Conservation (phyloP, 352 stramenopile genomes). For the Lagenidium sp. region DNA sequence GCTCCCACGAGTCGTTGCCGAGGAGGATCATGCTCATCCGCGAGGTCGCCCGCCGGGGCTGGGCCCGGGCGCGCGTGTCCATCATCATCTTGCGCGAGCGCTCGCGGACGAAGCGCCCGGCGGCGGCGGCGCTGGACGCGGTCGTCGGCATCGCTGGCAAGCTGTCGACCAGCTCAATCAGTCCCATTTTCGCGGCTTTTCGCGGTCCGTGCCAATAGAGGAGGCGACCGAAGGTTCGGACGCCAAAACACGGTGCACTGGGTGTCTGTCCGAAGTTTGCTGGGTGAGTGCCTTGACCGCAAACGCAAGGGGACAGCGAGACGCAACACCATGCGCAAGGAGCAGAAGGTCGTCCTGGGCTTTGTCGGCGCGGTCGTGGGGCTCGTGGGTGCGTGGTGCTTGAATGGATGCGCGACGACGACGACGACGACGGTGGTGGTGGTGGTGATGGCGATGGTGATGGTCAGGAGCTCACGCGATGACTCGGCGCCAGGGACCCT, state of each 20-base stretch:
- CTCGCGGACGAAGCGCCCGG: background rate
- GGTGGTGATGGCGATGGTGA: background rate
- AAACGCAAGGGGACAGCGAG: too few species aligned
- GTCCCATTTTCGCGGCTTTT: too few species aligned
- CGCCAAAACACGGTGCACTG: too few species aligned
- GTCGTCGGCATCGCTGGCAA: background rate
- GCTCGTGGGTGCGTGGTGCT: constrained; percentile 14
- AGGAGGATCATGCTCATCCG: constrained; percentile 12
- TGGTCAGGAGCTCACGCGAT: background rate
- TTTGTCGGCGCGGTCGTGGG: constrained; percentile 18
- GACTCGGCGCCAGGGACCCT: constrained; percentile 7
- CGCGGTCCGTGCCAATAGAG: too few species aligned
- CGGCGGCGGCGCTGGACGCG: background rate
- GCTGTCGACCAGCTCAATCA: too few species aligned
- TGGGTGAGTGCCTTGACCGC: too few species aligned
- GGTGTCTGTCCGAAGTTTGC: too few species aligned
- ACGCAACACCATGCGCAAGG: constrained; percentile 14
- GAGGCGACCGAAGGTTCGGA: too few species aligned
- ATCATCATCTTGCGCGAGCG: background rate
- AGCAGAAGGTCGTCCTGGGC: constrained; percentile 22
- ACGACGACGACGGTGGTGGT: background rate
- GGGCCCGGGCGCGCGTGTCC: background rate
- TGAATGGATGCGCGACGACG: background rate
- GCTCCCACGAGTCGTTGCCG: constrained; percentile 20
- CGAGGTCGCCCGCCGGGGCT: background rate